phyloP scores from a whole-genome alignment of 2,329 filamentous ascomycete species.

The Cladosporium sp. region DNA sequence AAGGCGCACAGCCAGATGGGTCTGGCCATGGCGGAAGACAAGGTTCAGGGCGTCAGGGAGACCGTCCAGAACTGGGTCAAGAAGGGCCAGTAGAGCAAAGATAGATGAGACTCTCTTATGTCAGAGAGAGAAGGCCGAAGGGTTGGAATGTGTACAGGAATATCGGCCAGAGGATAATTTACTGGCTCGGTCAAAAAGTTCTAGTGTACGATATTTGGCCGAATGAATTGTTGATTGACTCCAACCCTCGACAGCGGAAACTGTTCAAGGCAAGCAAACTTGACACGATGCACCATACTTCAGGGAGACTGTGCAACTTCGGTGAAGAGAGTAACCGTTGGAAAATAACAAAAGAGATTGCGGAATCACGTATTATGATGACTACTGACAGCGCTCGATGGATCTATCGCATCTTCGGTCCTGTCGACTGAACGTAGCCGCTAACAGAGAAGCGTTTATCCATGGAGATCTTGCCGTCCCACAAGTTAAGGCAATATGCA shows the following conservation, averaged over 20 bases:
- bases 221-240: slow-evolving; percentile 1
- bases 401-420: neutral
- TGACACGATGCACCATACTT: neutral
- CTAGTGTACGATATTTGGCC: slow-evolving; percentile 19
- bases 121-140: neutral
- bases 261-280: neutral
- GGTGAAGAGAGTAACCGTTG: neutral
- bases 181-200: slow-evolving; percentile 10
- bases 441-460: too few relatives aligned
- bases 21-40: slow-evolving; percentile 73
- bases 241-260: neutral
- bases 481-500: neutral
- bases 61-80: slow-evolving; percentile 84
- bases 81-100: slow-evolving; percentile 59
- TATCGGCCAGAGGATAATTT: neutral
- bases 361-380: neutral
- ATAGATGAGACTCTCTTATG: neutral
- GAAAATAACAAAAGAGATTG: neutral
- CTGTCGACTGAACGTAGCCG: too few relatives aligned
- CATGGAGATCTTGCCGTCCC: too few relatives aligned
- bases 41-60: slow-evolving; percentile 73
- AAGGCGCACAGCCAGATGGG: slow-evolving; percentile 72
- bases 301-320: neutral
- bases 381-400: neutral
- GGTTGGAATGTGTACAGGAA: slow-evolving; percentile 11